Evolutionary conservation across 345 rosid genomes (phyloP).

Genomic region (Eutrema heterophyllum): DNA sequence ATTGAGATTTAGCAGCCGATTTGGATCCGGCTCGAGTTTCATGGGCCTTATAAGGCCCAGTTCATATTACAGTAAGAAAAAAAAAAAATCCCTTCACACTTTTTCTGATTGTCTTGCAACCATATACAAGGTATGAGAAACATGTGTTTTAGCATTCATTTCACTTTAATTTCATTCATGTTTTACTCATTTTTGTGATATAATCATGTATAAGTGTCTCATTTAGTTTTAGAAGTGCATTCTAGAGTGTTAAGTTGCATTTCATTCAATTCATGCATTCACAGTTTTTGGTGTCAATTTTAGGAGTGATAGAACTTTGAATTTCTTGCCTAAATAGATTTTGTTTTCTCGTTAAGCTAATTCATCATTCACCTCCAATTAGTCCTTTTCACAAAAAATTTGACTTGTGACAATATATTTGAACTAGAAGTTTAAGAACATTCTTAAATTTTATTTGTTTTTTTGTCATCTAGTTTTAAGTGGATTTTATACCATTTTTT

Average conservation of each 20-base stretch:
- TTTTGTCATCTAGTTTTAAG: too few species aligned
- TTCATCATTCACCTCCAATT: not conserved
- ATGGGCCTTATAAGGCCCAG: constrained; percentile 29
- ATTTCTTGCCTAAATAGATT: constrained; percentile 19
- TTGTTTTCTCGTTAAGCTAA: constrained; percentile 22
- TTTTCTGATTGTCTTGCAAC: constrained; percentile 29
- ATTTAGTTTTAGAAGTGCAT: too few species aligned
- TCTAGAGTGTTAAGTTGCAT: too few species aligned
- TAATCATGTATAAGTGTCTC: too few species aligned
- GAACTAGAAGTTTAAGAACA: too few species aligned
- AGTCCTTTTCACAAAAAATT: not conserved
- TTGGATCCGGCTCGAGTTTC: not conserved
- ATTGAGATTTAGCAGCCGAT: not conserved
- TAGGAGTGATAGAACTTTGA: not conserved
- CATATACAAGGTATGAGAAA: not conserved
- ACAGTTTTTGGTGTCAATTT: too few species aligned
- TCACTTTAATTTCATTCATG: too few species aligned
- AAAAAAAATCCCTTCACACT: not conserved
- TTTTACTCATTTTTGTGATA: too few species aligned
- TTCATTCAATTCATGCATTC: too few species aligned
- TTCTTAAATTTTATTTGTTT: too few species aligned
- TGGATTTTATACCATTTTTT: too few species aligned
- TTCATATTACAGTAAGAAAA: not conserved
- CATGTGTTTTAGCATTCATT: not conserved
- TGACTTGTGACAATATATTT: too few species aligned